Base-by-base conservation (phyloP, 371 early-diverging fungal genomes). In the Basidiobolus meristosporus region DNA sequence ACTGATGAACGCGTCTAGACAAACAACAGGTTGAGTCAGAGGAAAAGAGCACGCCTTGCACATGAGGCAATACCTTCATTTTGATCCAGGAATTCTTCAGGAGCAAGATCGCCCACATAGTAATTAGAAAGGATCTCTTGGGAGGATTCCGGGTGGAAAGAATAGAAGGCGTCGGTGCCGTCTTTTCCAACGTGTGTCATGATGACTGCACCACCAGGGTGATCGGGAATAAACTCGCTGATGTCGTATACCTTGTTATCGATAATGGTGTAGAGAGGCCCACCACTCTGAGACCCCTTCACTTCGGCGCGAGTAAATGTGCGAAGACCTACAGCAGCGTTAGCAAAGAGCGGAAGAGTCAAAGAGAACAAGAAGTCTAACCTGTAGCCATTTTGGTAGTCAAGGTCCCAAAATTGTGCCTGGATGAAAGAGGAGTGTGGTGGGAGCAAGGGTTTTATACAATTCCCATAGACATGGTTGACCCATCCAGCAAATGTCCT, bases 181-280 rank as follows among this genome's bases (percentile, higher is more conserved):
- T 88, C 88, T 51, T 71, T 77, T 47, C 91, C 88, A 15, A 77
- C 56, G 47, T 85, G 77, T 7, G 78, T 76, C 46, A 70, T 44
- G 26, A 83, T 58, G 11, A 80, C 78, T 16, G 57, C 60, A 43
- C 86, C 87, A 41, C 91, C 91, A 30, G 92, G 92, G 54, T 91
- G 92, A 45, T 73, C 75, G 39, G 59, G 58, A 31, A 75, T 50
- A 53, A 89, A 88, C 17, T 82, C 82, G 12, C 76, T 70, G 16
- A 89, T 65, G 66, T 91, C 87, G 48, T 87, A 89, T 9, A 89
- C 75, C 50, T 82, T 79, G 51, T 70, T 67, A 50, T 84, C 72
- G 50, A 88, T 77, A 44, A 85, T 68, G 34, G 79, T 65, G 53
- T 64, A 77, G 31, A 59, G 51, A n/a, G n/a, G n/a, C n/a, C n/a